phyloP scores from a whole-genome alignment of 2,329 filamentous ascomycete species.

The Fusarium sp. region DNA sequence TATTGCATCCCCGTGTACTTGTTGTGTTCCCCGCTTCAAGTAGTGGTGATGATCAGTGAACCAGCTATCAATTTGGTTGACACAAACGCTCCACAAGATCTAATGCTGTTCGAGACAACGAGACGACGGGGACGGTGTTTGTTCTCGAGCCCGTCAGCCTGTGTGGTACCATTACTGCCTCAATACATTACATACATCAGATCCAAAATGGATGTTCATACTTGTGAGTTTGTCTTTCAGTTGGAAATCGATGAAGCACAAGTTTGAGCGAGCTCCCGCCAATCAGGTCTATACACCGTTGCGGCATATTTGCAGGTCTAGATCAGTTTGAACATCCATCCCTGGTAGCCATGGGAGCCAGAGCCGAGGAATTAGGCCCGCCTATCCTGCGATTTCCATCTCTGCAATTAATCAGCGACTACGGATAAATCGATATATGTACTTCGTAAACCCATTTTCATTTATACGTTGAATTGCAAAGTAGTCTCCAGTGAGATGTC shows the following conservation, averaged over 20 bases:
- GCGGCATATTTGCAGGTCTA: conserved; percentile 39
- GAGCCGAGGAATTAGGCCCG: conserved; percentile 42
- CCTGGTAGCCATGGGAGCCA: conserved; percentile 31
- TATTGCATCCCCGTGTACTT: not conserved
- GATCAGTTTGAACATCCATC: conserved; percentile 38
- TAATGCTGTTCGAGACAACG: conserved; percentile 23
- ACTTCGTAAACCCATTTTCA: not conserved
- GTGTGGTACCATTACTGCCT: not conserved
- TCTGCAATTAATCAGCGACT: conserved; percentile 20
- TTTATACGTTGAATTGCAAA: not conserved
- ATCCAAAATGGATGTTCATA: not conserved
- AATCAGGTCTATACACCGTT: conserved; percentile 31
- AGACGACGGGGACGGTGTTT: conserved; percentile 32
- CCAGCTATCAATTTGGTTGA: conserved; percentile 33
- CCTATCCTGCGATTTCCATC: conserved; percentile 33
- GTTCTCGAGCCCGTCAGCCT: conserved; percentile 17
- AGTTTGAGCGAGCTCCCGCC: conserved; percentile 27
- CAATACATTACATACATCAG: not conserved
- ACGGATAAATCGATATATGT: not conserved
- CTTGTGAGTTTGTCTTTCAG: not conserved
- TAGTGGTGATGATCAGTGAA: conserved; percentile 5
- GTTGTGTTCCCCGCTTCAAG: conserved; percentile 35
- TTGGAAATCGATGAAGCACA: conserved; percentile 30
- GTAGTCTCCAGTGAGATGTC: not conserved
- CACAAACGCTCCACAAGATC: conserved; percentile 28